Evolutionary conservation across 768 basidiomycete genomes (phyloP).

Genomic region (Lactifluus hygrophoroides): DNA sequence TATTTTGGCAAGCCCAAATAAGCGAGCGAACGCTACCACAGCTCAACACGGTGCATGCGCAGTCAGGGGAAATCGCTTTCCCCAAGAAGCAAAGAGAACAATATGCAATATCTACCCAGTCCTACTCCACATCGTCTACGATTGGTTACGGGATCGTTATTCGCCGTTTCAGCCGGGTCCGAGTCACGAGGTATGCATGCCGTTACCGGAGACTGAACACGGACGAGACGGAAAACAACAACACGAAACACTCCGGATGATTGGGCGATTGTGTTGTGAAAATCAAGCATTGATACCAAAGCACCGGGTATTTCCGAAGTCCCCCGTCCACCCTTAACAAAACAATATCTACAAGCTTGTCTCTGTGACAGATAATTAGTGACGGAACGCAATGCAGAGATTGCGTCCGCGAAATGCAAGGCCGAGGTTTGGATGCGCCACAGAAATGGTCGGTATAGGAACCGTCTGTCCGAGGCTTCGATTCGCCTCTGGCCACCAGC

Average conservation of each 20-base stretch:
- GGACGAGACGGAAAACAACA: not conserved
- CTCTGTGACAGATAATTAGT: too few species aligned
- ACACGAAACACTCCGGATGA: not conserved
- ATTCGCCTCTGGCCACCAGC: not conserved
- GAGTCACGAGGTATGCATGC: not conserved
- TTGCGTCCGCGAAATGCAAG: conserved; percentile 30
- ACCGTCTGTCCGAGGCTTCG: conserved; percentile 1
- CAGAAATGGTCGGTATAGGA: conserved; percentile 22
- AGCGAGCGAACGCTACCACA: too few species aligned
- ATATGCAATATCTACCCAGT: too few species aligned
- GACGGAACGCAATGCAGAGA: conserved; percentile 19
- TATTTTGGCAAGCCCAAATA: not conserved
- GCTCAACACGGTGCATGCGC: too few species aligned
- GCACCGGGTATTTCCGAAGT: not conserved
- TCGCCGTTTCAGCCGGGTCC: not conserved
- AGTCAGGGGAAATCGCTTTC: not conserved
- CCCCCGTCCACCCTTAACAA: not conserved
- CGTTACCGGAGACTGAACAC: not conserved
- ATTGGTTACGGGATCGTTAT: not conserved
- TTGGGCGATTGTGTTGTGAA: not conserved
- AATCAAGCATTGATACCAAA: not conserved
- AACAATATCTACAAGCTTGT: not conserved
- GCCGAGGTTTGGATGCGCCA: conserved; percentile 33
- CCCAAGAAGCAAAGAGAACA: not conserved
- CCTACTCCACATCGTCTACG: not conserved